Evolutionary conservation across 352 stramenopile species (phyloP).

Genomic region (Globisporangium ultimum): DNA sequence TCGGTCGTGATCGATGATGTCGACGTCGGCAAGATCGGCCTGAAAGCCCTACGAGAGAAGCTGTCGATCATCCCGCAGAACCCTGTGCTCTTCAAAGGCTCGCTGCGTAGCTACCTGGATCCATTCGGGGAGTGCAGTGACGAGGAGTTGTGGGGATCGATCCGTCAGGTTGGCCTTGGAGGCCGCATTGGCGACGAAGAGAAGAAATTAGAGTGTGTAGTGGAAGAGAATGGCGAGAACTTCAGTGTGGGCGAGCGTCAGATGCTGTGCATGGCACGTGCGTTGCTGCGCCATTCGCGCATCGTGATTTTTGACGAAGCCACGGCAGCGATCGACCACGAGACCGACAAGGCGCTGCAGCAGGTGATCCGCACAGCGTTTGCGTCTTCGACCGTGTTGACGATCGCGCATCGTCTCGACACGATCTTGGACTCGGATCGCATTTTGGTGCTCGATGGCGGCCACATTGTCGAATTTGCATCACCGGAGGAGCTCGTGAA

Average conservation of each 20-base stretch:
- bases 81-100: conserved; percentile 86
- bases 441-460: conserved; percentile 72
- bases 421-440: conserved; percentile 92
- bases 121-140: conserved; percentile 75
- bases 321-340: no score
- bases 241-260: no score
- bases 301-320: no score
- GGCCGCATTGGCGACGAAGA: conserved; percentile 34
- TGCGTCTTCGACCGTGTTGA: no score
- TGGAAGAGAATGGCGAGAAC: no score
- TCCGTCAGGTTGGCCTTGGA: conserved; percentile 30
- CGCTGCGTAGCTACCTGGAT: conserved; percentile 86
- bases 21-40: conserved; percentile 28
- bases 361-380: conserved; percentile 44
- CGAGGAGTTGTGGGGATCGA: conserved; percentile 37
- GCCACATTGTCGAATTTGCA: conserved; percentile 64
- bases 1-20: no score
- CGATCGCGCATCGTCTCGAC: conserved; percentile 96
- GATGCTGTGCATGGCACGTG: no score
- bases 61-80: conserved; percentile 91
- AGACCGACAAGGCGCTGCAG: conserved; percentile 1
- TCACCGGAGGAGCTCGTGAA: conserved; percentile 44
- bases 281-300: no score
- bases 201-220: conserved; percentile 53
- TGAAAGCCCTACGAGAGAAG: conserved; percentile 57